Conservation (phyloP, 1,284 basidiomycete genomes). For the Hypsizygus ulmarius region DNA sequence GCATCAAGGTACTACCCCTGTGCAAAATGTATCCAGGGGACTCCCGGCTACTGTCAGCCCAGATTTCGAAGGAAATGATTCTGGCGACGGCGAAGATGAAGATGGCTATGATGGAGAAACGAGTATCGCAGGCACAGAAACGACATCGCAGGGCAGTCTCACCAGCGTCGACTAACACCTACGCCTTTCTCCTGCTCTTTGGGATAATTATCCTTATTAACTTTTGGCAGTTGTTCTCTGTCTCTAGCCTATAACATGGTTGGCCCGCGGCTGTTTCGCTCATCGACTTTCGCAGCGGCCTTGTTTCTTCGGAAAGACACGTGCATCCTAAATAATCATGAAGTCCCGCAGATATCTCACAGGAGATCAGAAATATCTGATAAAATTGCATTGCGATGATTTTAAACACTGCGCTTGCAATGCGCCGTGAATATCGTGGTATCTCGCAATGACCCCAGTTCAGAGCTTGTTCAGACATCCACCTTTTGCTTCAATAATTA, state of each 20-base stretch:
- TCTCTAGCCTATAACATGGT: neutral
- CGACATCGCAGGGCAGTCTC: constrained; percentile 49
- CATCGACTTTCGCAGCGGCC: neutral
- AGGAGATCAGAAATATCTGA: neutral
- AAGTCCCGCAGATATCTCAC: neutral
- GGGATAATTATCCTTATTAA: constrained; percentile 9
- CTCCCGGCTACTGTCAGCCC: constrained; percentile 2
- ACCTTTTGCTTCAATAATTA: too few relatives aligned
- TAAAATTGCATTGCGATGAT: neutral
- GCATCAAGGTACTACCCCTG: constrained; percentile 32
- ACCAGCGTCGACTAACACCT: constrained; percentile 54
- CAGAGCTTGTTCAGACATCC: too few relatives aligned
- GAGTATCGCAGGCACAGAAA: constrained; percentile 45
- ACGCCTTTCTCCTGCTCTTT: neutral
- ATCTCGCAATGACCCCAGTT: too few relatives aligned
- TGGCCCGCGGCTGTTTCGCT: constrained; percentile 11
- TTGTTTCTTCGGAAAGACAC: constrained; percentile 11
- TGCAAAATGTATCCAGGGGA: constrained; percentile 20
- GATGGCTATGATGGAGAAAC: constrained; percentile 30
- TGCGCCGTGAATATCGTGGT: too few relatives aligned
- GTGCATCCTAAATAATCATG: constrained; percentile 9
- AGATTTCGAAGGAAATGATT: constrained; percentile 1
- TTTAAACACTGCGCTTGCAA: too few relatives aligned
- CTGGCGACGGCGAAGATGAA: constrained; percentile 24
- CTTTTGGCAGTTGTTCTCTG: constrained; percentile 5